Conservation (phyloP, 2,329 filamentous ascomycete species). For the Mycocentrospora acerina region DNA sequence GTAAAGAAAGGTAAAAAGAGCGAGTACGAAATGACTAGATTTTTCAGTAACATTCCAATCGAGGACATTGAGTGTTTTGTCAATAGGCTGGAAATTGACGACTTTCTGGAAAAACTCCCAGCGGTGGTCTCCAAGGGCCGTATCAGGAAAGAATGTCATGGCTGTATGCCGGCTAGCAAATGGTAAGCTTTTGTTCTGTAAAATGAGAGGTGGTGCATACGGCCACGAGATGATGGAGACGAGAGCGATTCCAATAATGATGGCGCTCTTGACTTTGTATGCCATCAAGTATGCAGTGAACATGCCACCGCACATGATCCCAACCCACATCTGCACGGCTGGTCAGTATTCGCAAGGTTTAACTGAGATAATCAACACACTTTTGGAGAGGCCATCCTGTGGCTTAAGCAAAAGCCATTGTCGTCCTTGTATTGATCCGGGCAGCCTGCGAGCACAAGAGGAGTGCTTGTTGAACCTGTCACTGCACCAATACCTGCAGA, state of each 20-base stretch:
- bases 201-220: constrained; percentile 20
- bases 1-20: constrained; percentile 86
- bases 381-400: constrained; percentile 79
- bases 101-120: constrained; percentile 88
- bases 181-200: constrained; percentile 18
- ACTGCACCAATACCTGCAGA: constrained; percentile 79
- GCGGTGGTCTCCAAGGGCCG: constrained; percentile 62
- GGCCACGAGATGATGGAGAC: constrained; percentile 90
- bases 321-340: constrained; percentile 69
- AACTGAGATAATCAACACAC: constrained; percentile 23
- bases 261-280: constrained; percentile 82
- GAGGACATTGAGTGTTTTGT: constrained; percentile 67
- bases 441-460: constrained; percentile 76
- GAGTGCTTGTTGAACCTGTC: constrained; percentile 63
- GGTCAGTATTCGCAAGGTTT: constrained; percentile 9
- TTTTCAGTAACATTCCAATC: constrained; percentile 70
- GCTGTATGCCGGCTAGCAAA: constrained; percentile 58
- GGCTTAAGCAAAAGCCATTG: constrained; percentile 62
- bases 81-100: constrained; percentile 76
- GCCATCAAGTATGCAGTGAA: constrained; percentile 79
- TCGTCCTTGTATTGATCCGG: constrained; percentile 52
- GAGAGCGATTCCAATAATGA: constrained; percentile 78
- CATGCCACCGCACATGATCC: constrained; percentile 81
- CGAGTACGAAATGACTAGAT: constrained; percentile 74
- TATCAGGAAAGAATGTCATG: constrained; percentile 80